A percentile compares a stretch with the other conserved stretches of the same genome.
Conservation (phyloP, 805 yeast species). For the Candida khao-thaluensis region DNA sequence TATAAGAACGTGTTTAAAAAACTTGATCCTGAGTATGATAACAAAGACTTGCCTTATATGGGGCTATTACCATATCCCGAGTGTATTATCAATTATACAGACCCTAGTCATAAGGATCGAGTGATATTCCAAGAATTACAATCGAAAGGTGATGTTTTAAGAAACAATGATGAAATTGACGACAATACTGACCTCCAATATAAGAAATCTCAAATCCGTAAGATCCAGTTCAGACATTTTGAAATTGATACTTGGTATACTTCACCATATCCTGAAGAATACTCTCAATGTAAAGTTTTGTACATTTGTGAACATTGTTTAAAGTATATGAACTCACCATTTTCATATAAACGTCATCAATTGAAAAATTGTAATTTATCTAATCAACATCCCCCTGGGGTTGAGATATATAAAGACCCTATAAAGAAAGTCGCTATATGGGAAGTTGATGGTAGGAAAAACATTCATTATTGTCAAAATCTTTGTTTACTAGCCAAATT, state of each 20-base stretch:
- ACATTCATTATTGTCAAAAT: conserved; percentile 81
- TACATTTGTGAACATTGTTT: conserved; percentile 84
- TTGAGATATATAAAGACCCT: conserved; percentile 40
- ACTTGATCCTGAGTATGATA: conserved; percentile 14
- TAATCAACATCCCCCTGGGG: conserved; percentile 62
- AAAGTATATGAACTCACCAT: conserved; percentile 71
- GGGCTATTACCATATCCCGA: conserved; percentile 62
- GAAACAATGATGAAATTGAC: conserved; percentile 8
- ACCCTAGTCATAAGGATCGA: conserved; percentile 56
- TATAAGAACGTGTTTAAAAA: conserved; percentile 5
- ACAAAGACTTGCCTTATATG: conserved; percentile 54
- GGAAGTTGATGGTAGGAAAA: conserved; percentile 78
- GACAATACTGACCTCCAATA: conserved; percentile 4
- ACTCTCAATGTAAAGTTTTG: conserved; percentile 57
- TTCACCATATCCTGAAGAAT: conserved; percentile 91
- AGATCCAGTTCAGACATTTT: conserved; percentile 66
- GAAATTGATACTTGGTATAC: conserved; percentile 91
- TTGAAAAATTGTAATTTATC: conserved; percentile 61
- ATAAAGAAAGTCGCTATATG: conserved; percentile 32
- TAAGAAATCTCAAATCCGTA: conserved; percentile 43
- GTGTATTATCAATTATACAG: conserved; percentile 58
- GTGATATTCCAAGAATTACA: conserved; percentile 44
- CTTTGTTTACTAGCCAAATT: conserved; percentile 85
- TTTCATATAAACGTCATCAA: conserved; percentile 65
- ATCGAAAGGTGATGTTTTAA: conserved; percentile 38